These are phyloP conservation scores for Entomortierella parvispora DNA, from an alignment of 192 early-diverging fungal species.

Conservation along the genomic window DNA sequence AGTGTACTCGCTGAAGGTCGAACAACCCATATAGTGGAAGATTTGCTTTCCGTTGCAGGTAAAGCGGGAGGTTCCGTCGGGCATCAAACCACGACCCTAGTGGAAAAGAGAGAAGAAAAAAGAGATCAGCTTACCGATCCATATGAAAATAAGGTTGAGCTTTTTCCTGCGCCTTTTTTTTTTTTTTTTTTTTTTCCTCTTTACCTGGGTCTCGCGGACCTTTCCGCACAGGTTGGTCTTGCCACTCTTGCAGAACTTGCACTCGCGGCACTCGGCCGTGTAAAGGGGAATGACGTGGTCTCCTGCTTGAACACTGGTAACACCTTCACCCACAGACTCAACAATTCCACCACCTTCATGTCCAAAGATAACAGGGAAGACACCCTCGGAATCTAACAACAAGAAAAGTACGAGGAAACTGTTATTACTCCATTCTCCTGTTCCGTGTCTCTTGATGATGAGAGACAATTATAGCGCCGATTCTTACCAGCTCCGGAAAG, in stretches of 20 bases:
- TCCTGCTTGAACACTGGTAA: slow-evolving; percentile 89
- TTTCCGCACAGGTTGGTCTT: slow-evolving; percentile 97
- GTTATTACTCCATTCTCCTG: neutral
- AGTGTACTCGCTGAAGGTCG: slow-evolving; percentile 96
- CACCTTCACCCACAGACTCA: slow-evolving; percentile 95
- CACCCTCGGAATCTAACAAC: slow-evolving; percentile 77
- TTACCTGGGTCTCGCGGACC: slow-evolving; percentile 88
- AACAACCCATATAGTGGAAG: slow-evolving; percentile 97
- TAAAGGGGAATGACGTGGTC: slow-evolving; percentile 98
- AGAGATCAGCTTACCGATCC: neutral
- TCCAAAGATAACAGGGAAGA: slow-evolving; percentile 88
- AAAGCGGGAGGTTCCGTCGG: slow-evolving; percentile 92
- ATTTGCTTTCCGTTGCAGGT: slow-evolving; percentile 88
- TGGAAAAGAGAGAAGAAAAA: neutral
- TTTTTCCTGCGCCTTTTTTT: neutral
- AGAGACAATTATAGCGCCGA: neutral
- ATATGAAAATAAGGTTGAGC: slow-evolving; percentile 3
- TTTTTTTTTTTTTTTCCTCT: neutral
- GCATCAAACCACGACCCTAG: slow-evolving; percentile 92
- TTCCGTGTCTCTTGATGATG: no score
- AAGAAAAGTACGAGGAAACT: neutral
- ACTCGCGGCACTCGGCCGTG: slow-evolving; percentile 88
- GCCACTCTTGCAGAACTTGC: slow-evolving; percentile 97
- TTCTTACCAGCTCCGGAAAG: slow-evolving; percentile 76
- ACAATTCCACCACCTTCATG: slow-evolving; percentile 97